Evolutionary conservation across 371 early-diverging fungal species (phyloP), one percentile per base, ranked within the genome.

Genomic region (Mucor velutinosus): DNA sequence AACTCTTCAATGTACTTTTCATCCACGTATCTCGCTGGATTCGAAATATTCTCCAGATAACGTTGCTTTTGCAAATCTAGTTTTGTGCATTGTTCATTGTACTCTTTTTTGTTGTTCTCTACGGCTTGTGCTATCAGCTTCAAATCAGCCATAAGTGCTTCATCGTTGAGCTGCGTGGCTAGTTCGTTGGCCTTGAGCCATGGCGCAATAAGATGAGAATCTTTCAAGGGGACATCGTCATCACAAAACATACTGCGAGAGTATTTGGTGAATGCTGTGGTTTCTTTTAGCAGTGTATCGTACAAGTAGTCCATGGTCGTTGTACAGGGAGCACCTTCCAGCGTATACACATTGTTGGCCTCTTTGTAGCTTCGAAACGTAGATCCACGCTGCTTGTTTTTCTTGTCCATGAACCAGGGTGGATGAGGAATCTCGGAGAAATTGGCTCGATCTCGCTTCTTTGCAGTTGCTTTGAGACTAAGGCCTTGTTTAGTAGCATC

Each of bases 401-500:
- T 66, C 30, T 81, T 81, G 27, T 83, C 79, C 55, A 74, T 55
- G 43, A 82, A 80, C 85, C 85, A 84, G 14, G 58, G 41, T 4
- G 85, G 83, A 47, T 72, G 51, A 7, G 81, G 74, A 1, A 73
- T 39, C 1, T 64, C 57, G 0, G 49, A 21, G 64, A 72, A 79
- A 0, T 21, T 39, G 3, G 55, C 33, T 3, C 64, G 33, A 60
- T 84, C 85, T 7, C 55, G 39, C 1, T 10, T 27, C 6, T 63
- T 41, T 3, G 70, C 72, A 0, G 32, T 47, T 1, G 37, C 32
- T 49, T 76, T 80, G 0, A 84, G 51, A 1, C 65, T 63, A 11
- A 79, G 53, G n/a, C 85, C 83, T 72, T 82, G 85, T 61, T 84
- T 84, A 5, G 83, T 71, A 1, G 81, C 81, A 67, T 84, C 85